These are phyloP conservation scores for Juglanconis sp. DNA, from an alignment of 2,329 filamentous ascomycete species.

Conservation along the genomic window DNA sequence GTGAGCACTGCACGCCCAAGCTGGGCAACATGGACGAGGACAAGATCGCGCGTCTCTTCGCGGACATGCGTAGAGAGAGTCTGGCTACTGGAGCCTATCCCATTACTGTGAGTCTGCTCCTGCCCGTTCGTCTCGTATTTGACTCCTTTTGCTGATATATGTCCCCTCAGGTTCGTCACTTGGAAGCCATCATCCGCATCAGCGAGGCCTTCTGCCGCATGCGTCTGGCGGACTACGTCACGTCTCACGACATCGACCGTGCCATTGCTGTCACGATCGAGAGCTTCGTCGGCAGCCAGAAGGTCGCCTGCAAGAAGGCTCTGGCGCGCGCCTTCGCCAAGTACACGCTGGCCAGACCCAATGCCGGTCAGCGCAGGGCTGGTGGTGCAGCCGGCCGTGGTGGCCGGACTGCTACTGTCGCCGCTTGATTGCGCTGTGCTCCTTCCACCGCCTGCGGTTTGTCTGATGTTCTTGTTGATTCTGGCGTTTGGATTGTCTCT, in stretches of 20 bases:
- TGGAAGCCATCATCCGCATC: slow-evolving; percentile 97
- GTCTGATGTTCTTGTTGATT: neutral
- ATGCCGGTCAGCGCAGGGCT: slow-evolving; percentile 27
- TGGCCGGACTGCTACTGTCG: slow-evolving; percentile 16
- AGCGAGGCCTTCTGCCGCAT: slow-evolving; percentile 94
- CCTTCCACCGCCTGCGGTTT: neutral
- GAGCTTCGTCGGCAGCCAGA: slow-evolving; percentile 93
- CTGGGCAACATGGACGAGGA: slow-evolving; percentile 97
- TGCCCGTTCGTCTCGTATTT: neutral
- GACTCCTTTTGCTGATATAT: neutral
- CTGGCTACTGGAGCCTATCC: slow-evolving; percentile 94
- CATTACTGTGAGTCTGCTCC: slow-evolving; percentile 72
- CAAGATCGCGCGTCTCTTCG: slow-evolving; percentile 89
- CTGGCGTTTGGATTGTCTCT: slow-evolving; percentile 13
- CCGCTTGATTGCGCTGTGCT: slow-evolving; percentile 9
- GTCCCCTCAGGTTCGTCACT: slow-evolving; percentile 75
- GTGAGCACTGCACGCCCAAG: slow-evolving; percentile 85
- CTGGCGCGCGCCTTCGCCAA: slow-evolving; percentile 93
- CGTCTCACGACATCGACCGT: slow-evolving; percentile 85
- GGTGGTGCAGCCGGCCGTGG: slow-evolving; percentile 22
- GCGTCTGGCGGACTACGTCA: slow-evolving; percentile 95
- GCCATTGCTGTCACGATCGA: slow-evolving; percentile 96
- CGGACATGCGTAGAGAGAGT: slow-evolving; percentile 92
- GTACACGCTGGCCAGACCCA: slow-evolving; percentile 64
- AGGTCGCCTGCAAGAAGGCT: slow-evolving; percentile 96